Base-by-base conservation (phyloP, 1,284 basidiomycete genomes). In the Ustilago tritici region DNA sequence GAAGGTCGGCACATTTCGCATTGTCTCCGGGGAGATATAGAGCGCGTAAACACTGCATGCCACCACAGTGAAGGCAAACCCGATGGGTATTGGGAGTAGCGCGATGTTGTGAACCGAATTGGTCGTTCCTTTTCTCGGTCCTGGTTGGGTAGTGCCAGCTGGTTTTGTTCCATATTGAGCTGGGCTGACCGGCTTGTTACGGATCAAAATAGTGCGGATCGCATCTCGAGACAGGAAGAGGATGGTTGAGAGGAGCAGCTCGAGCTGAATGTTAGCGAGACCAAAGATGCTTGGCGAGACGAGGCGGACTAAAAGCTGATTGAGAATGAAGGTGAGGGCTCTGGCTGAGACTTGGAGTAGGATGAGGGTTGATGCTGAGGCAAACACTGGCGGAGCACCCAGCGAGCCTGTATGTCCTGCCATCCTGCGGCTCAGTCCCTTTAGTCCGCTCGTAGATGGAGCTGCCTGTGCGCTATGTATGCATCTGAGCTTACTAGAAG, bases 181-280 rank as follows among this genome's bases (percentile, higher is more conserved):
- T 9, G 54, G 17, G 2, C 47, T 11, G 9, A 17, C 32, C 0
- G 47, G 56, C 38, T 65, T 62, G 19, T 50, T 70, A 43, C 80
- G 80, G 32, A 79, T 67, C 28, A 81, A 67, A 12, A 75, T 70
- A 6, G 74, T 76, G 0, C 81, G 71, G 1, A 98, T 90, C 4
- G 95, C 95, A 86, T 99, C 97, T 11, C 96, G 89, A 35, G 93
- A 92, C 8, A 98, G 89, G 85, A 98, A 97, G 43, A 99, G 89
- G 79, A 97, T 93, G 14, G 94, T 95, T 72, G 92, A 93, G 41
- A 94, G 90, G 34, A 99, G 87, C 38, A 93, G 89, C 82, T 95
- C 94, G 85, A 95, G 93, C 81, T 94, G 93, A 64, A 95, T 92
- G 4, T 92, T 90, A 11, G 93, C 93, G 0, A 92, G 93, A 7